Conservation (phyloP, 2,329 filamentous ascomycete species). For the Tolypocladium amazonense region DNA sequence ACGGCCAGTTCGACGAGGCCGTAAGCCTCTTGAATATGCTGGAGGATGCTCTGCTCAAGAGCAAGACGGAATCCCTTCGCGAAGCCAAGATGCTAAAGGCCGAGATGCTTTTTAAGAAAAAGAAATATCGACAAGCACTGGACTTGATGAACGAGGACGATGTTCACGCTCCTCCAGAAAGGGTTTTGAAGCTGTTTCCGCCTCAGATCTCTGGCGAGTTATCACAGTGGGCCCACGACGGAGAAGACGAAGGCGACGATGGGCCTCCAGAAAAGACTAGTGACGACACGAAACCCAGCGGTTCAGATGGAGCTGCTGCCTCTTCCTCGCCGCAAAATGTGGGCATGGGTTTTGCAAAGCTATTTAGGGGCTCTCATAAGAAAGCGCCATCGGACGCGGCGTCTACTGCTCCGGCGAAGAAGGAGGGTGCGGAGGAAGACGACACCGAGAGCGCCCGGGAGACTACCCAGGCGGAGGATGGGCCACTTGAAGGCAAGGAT, state of each 20-base stretch:
- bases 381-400: conserved; percentile 40
- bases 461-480: conserved; percentile 29
- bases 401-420: conserved; percentile 50
- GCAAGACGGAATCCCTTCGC: conserved; percentile 71
- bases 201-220: conserved; percentile 73
- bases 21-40: conserved; percentile 82
- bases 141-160: conserved; percentile 79
- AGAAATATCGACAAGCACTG: conserved; percentile 75
- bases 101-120: conserved; percentile 68
- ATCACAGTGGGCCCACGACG: conserved; percentile 40
- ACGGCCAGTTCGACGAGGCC: conserved; percentile 74
- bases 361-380: conserved; percentile 37
- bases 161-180: conserved; percentile 79
- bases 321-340: conserved; percentile 26
- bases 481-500: conserved; percentile 65
- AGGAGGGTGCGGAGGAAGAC: conserved; percentile 36
- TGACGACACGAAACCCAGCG: conserved; percentile 16
- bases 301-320: conserved; percentile 14
- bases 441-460: conserved; percentile 45
- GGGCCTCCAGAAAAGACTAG: conserved; percentile 19
- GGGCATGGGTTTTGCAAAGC: conserved; percentile 38
- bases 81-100: conserved; percentile 90
- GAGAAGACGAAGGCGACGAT: conserved; percentile 31
- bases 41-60: conserved; percentile 77
- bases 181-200: conserved; percentile 79